Base-by-base conservation (phyloP, 2,329 filamentous ascomycete species). In the Remersonia thermophila region DNA sequence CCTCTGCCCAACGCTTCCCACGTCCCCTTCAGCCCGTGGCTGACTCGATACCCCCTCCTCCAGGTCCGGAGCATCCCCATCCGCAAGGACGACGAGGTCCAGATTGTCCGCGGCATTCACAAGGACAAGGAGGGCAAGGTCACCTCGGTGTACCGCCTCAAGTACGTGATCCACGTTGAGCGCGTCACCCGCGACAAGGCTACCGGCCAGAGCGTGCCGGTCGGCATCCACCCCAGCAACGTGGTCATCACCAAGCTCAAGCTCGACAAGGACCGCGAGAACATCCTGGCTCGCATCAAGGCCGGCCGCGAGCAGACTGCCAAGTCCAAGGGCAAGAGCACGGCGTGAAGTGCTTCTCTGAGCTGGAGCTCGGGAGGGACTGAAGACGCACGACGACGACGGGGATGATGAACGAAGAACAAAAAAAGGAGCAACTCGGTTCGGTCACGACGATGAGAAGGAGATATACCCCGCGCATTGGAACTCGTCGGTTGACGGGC, bases 121-220 rank as follows among this genome's bases (percentile, higher is more conserved):
- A 96, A 96, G 77, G 91, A 89, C 62, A 85, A 86, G 59, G 89
- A 96, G 74, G 91, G 91, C 73, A 96, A 96, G 76, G 75, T 98
- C 69, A 87, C 80, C 57, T 85, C 83, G 58, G 89, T 96, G 65
- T 98, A 94, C 81, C 85, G 86, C 66, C 82, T 94, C 60, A 96
- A 96, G 71, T 98, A 91, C 70, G 75, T 86, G 61, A 80, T 98
- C 62, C 89, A 96, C 79, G 67, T 98, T 65, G 89, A 95, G 78
- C 85, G 89, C 58, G 80, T 98, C 63, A 80, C 80, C 66, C 85
- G 87, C 62, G 91, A 98, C 68, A 98, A 98, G 82, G 82, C 77
- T 65, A 91, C 86, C 65, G 89, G 91, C 69, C 87, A 95, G 74
- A 83, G 78, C 62, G 87, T 96, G 39, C 89, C 89, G 48, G 74